These are phyloP conservation scores for Paraglomus brasilianum DNA, from an alignment of 192 early-diverging fungal species.

Conservation along the genomic window DNA sequence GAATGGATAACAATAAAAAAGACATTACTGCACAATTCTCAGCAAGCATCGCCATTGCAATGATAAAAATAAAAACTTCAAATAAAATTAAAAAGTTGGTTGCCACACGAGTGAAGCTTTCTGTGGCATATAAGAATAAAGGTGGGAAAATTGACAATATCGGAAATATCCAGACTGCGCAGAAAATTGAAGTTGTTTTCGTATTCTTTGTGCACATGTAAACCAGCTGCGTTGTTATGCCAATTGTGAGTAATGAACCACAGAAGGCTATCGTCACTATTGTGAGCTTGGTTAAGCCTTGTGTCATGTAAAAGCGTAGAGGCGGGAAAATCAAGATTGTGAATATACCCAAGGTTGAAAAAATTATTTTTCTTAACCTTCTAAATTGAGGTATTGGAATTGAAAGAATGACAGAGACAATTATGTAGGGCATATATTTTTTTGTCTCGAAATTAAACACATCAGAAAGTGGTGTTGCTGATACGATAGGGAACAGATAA, in stretches of 20 bases:
- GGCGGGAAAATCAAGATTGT: background rate
- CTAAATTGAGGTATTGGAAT: conserved; percentile 2
- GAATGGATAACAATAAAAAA: background rate
- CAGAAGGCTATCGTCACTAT: background rate
- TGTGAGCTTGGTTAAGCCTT: background rate
- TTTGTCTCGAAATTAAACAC: conserved; percentile 25
- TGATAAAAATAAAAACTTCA: no score
- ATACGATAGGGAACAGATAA: no score
- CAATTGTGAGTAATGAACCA: no score
- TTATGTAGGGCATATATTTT: conserved; percentile 12
- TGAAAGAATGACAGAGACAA: conserved; percentile 11
- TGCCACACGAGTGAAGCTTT: no score
- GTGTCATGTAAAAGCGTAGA: background rate
- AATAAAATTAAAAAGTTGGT: no score
- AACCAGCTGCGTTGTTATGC: no score
- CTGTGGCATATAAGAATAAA: conserved; percentile 1
- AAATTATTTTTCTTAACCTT: background rate
- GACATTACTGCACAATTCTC: no score
- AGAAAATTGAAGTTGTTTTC: no score
- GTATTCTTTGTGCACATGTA: no score
- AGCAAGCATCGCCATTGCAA: no score
- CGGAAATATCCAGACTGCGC: no score
- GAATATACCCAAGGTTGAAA: background rate
- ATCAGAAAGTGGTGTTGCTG: no score
- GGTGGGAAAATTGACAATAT: background rate